Base-by-base conservation (phyloP, 2,329 filamentous ascomycete species). In the Apiospora kogelbergensis region DNA sequence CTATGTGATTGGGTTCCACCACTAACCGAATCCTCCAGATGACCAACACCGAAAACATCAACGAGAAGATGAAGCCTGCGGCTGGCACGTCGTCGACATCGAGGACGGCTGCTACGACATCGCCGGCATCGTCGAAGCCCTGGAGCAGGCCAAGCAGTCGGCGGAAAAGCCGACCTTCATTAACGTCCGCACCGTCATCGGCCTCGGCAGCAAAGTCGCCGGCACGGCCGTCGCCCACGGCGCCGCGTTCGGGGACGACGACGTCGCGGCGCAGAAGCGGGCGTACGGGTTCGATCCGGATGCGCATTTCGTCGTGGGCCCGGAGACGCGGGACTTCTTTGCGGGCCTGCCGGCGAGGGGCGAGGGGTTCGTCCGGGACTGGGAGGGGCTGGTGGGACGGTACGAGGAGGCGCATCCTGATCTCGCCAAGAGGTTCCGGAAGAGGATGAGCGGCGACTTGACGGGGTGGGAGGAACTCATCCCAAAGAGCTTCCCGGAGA, bases 171-270 rank as follows among this genome's bases (percentile, higher is more conserved):
- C 87, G 0, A 83, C 82, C 0, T 89, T 90, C 70, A 84, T 90
- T 78, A 89, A 89, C 70, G 78, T 88, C 24, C 81, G 80, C 2
- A 89, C 87, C 0, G 78, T 85, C n/a, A 89, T 89, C 64, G 86
- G 87, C 1, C 67, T 87, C 1, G 85, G 84, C 2, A 87, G 80
- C 63, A 76, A 77, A 1, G 80, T 80, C 0, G 82, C 82, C 0
- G 84, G 84, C 9, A 78, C 84, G 17, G 86, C 86, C 4, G 82
- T 81, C 9, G 84, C 87, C 0, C 89, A 90, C 70, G 87, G 87
- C n/a, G 87, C 84, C 2, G 85, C 87, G 1, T 85, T 89, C 41
- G 87, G 86, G 30, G 75, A 79, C 2, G 81, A 85, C 2, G 85
- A 86, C 60, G 83, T 90, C 0, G 82, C 80, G 0, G 79, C 83